These are phyloP conservation scores for Skeletonema marinoi DNA, from an alignment of 108 stramenopile genomes.

Conservation along the genomic window DNA sequence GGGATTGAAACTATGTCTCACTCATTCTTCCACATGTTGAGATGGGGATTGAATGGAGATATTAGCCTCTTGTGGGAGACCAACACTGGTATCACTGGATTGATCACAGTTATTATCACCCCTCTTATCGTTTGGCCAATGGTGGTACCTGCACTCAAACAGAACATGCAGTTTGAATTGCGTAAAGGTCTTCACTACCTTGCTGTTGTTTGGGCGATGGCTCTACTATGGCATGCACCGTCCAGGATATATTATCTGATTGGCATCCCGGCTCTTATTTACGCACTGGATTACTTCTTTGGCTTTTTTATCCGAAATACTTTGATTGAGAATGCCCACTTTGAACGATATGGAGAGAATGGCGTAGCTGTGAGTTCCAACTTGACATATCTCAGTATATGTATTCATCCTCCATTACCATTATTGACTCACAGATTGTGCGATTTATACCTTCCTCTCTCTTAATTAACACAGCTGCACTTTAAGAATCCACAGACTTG, in stretches of 20 bases:
- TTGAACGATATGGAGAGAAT: constrained; percentile 6
- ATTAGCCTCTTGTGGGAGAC: constrained; percentile 13
- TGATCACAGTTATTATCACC: constrained; percentile 11
- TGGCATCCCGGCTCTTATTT: constrained; percentile 22
- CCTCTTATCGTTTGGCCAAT: constrained; percentile 17
- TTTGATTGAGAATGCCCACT: not conserved
- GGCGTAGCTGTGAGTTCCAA: constrained; percentile 1
- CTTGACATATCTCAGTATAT: no score
- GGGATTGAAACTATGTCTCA: constrained; percentile 18
- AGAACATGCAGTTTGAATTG: constrained; percentile 15
- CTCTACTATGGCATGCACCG: constrained; percentile 25
- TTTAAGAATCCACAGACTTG: not conserved
- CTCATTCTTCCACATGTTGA: constrained; percentile 14
- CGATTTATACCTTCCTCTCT: no score
- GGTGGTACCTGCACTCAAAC: constrained; percentile 19
- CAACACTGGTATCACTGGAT: constrained; percentile 21
- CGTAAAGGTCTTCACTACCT: constrained; percentile 29
- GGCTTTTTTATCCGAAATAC: not conserved
- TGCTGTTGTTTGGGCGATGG: constrained; percentile 15
- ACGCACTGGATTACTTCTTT: constrained; percentile 1
- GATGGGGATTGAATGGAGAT: constrained; percentile 12
- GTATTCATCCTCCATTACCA: no score
- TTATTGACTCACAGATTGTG: no score
- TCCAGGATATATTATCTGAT: constrained; percentile 19
- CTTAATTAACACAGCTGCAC: not conserved